Base-by-base conservation (phyloP, 192 early-diverging fungal genomes). In the Jimgerdemannia lactiflua region DNA sequence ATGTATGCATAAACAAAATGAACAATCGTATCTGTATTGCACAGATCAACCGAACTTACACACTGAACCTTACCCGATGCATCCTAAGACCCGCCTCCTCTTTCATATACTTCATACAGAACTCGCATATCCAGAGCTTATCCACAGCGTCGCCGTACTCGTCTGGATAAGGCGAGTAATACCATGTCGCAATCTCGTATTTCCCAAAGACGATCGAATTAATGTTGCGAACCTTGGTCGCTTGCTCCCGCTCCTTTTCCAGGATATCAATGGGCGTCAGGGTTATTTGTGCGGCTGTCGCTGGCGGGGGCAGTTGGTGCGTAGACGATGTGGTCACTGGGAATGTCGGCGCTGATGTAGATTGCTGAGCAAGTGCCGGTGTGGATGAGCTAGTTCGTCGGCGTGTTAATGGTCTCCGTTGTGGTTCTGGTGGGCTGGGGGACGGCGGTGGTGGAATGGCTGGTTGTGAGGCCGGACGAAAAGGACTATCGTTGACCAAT, bases 51-150 rank as follows among this genome's bases (percentile, higher is more conserved):
- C 49, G 20, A 76, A 84, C 9, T 81, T 40, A 39, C 4, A 67
- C 4, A 11, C 63, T 70, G 29, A 29, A 29, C 49, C 59, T 65
- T 75, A 93, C 86, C 89, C 83, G 83, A 78, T 98, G 96, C 14
- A 79, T 71, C 3, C 86, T 85, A 4, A 92, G 84, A 39, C 87
- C 87, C 64, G 86, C 89, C 41, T 88, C 85, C 63, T 86, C 82
- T 65, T 92, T 93, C 91, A 98, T 96, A 77, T 99, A 99, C 76
- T 96, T 96, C 64, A 99, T 83, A 75, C 98, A 99, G 68, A 87
- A 86, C 73, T 98, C 95, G 82, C 98, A 99, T 29, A 98, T 86
- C 70, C 93, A 97, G 41, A 98, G 81, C 20, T 84, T 84, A 63
- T 88, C 83, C 39, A 90, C 83, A 4, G 83, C 78, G 64, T 91